Conservation (phyloP, 116 monocot species). For the Cymodocea nodosa region DNA sequence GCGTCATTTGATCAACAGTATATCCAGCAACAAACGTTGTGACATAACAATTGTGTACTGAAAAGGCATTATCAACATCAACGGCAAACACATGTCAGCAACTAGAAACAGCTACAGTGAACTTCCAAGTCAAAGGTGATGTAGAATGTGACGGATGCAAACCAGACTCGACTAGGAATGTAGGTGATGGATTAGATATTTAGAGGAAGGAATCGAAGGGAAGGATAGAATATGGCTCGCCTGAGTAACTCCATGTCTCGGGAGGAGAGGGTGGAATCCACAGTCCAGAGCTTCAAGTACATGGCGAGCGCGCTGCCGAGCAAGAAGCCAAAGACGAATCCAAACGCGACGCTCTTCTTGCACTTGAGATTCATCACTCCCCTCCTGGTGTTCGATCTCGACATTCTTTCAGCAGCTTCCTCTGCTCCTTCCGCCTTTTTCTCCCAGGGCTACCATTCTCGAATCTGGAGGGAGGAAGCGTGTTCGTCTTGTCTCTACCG, state of each 20-base stretch:
- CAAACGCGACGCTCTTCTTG: background rate
- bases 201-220: background rate
- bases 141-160: too few species aligned
- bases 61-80: too few species aligned
- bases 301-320: conserved; percentile 9
- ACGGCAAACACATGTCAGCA: too few species aligned
- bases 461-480: too few species aligned
- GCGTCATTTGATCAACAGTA: background rate
- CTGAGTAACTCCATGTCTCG: conserved; percentile 15
- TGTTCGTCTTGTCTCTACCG: too few species aligned
- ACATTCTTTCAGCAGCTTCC: too few species aligned
- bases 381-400: too few species aligned
- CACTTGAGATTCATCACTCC: background rate
- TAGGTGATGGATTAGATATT: background rate
- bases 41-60: background rate
- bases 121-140: too few species aligned
- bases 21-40: background rate
- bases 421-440: too few species aligned
- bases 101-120: too few species aligned
- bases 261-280: conserved; percentile 18
- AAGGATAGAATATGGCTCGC: background rate
- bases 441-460: too few species aligned
- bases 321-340: conserved; percentile 14
- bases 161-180: background rate
- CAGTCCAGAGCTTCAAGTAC: conserved; percentile 20